Evolutionary conservation across 345 rosid genomes (phyloP).

Genomic region (Ceriops decandra): DNA sequence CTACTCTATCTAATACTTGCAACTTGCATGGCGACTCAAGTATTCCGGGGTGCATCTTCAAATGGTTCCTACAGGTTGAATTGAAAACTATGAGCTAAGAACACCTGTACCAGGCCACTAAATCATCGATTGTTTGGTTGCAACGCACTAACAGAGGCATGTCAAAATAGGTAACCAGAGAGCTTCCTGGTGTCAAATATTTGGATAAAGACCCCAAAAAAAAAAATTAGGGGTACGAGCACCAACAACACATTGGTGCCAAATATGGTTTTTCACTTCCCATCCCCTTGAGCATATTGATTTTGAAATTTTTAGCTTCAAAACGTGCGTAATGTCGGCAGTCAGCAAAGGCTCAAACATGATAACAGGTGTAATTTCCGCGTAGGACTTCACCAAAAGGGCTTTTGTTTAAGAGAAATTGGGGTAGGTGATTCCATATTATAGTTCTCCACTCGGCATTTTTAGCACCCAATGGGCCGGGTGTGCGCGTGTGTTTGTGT

Average conservation of each 20-base stretch:
- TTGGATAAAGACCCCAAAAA: not conserved
- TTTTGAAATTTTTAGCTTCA: not conserved
- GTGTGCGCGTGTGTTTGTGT: not conserved
- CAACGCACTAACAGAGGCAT: constrained; percentile 26
- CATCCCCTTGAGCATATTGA: no score
- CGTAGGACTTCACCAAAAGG: not conserved
- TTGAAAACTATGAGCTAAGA: no score
- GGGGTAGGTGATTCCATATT: constrained; percentile 30
- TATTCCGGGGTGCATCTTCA: no score
- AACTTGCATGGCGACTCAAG: no score
- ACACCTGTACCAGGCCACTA: not conserved
- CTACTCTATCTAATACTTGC: no score
- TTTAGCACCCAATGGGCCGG: not conserved
- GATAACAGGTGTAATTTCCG: not conserved
- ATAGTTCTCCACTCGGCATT: constrained; percentile 31
- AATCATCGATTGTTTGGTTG: constrained; percentile 16
- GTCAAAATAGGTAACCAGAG: constrained; percentile 8
- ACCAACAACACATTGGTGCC: constrained; percentile 1
- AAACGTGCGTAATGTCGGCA: not conserved
- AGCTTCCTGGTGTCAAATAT: constrained; percentile 1
- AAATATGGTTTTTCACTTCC: not conserved
- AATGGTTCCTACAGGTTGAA: no score
- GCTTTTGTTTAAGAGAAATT: not conserved
- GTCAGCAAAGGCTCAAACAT: not conserved
- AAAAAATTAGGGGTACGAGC: constrained; percentile 23